Conservation (phyloP, 164 flowering plant genomes). For the Stephania yunnanensis region DNA sequence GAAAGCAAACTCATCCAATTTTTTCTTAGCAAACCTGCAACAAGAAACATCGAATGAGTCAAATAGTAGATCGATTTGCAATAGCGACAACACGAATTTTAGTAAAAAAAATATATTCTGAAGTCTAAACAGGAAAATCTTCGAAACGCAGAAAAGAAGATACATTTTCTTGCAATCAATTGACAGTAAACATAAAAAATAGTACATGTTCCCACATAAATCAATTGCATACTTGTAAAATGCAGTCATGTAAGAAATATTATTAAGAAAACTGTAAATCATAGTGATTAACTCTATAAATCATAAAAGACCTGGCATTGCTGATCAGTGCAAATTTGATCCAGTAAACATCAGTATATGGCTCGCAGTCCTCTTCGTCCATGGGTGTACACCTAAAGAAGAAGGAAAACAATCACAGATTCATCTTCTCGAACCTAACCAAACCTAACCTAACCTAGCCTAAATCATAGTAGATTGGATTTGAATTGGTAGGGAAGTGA, state of each 20-base stretch:
- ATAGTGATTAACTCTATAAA: background rate
- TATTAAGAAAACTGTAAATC: background rate
- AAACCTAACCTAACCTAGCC: too few species aligned
- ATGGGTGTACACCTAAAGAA: conserved; percentile 68
- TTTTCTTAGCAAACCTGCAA: conserved; percentile 85
- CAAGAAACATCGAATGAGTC: background rate
- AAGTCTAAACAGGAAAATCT: background rate
- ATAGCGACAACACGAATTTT: background rate
- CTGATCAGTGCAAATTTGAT: conserved; percentile 55
- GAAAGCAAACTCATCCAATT: conserved; percentile 78
- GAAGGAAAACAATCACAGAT: too few species aligned
- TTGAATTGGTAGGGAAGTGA: too few species aligned
- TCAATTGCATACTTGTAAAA: background rate
- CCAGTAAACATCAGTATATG: conserved; percentile 87
- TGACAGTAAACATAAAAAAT: background rate
- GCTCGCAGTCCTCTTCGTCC: conserved; percentile 91
- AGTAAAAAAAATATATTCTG: background rate
- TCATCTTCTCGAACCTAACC: too few species aligned
- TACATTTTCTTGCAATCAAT: background rate
- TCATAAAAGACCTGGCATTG: conserved; percentile 68
- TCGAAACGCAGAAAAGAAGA: background rate
- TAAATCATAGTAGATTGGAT: too few species aligned
- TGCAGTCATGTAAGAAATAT: background rate
- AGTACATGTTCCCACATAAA: too few species aligned
- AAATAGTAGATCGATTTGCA: background rate